A percentile compares a stretch with the other conserved stretches of the same genome.
These are phyloP conservation scores for Cladophialophora carrionii DNA, from an alignment of 2,329 filamentous ascomycete genomes.

Conservation along the genomic window DNA sequence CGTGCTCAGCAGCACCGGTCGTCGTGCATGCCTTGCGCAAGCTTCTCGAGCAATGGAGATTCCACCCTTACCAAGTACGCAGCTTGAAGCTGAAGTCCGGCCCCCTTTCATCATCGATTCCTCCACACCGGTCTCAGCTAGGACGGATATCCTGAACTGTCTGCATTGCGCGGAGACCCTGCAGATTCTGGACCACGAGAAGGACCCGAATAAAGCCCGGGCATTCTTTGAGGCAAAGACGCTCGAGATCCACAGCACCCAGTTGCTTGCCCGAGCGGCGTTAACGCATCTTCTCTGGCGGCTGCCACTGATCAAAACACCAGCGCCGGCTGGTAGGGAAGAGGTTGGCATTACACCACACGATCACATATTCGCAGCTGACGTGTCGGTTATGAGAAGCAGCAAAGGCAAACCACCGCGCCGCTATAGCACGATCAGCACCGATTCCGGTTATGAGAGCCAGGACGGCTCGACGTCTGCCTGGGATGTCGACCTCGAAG, in stretches of 20 bases:
- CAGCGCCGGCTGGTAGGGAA: constrained; percentile 28
- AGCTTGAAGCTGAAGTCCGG: constrained; percentile 20
- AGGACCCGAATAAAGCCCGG: constrained; percentile 38
- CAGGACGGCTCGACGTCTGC: constrained; percentile 31
- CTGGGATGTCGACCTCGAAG: constrained; percentile 23
- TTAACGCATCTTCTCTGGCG: constrained; percentile 33
- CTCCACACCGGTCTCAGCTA: constrained; percentile 55
- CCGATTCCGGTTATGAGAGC: constrained; percentile 49
- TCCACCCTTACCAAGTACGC: constrained; percentile 48
- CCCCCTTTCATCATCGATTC: constrained; percentile 56
- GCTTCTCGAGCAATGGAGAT: constrained; percentile 57
- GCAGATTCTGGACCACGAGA: constrained; percentile 52
- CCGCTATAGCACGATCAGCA: constrained; percentile 44
- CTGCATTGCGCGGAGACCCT: constrained; percentile 64
- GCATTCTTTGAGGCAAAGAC: constrained; percentile 43
- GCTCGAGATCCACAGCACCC: constrained; percentile 40
- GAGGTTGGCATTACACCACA: constrained; percentile 33
- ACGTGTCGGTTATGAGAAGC: constrained; percentile 25
- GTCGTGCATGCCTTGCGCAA: constrained; percentile 39
- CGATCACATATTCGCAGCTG: constrained; percentile 24
- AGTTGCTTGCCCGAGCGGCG: constrained; percentile 31
- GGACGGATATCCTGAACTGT: constrained; percentile 60
- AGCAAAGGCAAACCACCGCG: constrained; percentile 26
- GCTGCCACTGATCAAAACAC: constrained; percentile 24
- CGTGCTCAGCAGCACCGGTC: constrained; percentile 59